phyloP scores from a whole-genome alignment of 2,329 filamentous ascomycete genomes.

The Ophiosphaerella korrae region DNA sequence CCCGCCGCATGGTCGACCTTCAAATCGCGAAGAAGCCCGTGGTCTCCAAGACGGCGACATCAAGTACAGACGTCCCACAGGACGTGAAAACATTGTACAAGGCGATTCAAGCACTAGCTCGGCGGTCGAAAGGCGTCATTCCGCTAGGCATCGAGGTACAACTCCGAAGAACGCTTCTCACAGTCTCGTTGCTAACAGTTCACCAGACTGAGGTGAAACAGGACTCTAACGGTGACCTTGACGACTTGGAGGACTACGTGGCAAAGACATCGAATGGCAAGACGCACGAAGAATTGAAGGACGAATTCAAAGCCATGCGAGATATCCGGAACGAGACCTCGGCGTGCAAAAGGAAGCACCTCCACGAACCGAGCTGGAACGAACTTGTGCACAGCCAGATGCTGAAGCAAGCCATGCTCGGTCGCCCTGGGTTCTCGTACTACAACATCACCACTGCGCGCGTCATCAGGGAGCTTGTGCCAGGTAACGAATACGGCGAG shows the following conservation, averaged over 20 bases:
- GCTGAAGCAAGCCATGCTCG: slow-evolving; percentile 23
- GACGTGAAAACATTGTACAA: slow-evolving; percentile 21
- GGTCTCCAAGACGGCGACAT: slow-evolving; percentile 12
- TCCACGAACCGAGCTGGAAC: slow-evolving; percentile 24
- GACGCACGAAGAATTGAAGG: slow-evolving; percentile 15
- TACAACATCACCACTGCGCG: slow-evolving; percentile 28
- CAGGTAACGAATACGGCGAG: slow-evolving; percentile 23
- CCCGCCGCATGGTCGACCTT: slow-evolving; percentile 22
- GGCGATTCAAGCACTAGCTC: slow-evolving; percentile 17
- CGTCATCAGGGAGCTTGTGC: slow-evolving; percentile 15
- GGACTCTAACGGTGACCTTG: no score
- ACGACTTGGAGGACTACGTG: no score
- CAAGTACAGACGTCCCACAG: slow-evolving; percentile 18
- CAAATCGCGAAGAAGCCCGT: slow-evolving; percentile 20
- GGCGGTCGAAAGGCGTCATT: slow-evolving; percentile 19
- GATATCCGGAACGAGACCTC: slow-evolving; percentile 20
- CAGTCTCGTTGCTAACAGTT: neutral
- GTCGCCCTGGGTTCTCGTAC: slow-evolving; percentile 17
- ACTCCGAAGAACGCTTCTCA: slow-evolving; percentile 9
- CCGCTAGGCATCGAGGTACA: slow-evolving; percentile 24
- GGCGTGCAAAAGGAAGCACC: slow-evolving; percentile 22
- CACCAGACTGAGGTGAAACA: no score
- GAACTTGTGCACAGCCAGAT: slow-evolving; percentile 24
- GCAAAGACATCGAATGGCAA: no score
- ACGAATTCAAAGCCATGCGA: slow-evolving; percentile 24